Base-by-base conservation (phyloP, 148 eudicot genomes). In the Cornus suecica region DNA sequence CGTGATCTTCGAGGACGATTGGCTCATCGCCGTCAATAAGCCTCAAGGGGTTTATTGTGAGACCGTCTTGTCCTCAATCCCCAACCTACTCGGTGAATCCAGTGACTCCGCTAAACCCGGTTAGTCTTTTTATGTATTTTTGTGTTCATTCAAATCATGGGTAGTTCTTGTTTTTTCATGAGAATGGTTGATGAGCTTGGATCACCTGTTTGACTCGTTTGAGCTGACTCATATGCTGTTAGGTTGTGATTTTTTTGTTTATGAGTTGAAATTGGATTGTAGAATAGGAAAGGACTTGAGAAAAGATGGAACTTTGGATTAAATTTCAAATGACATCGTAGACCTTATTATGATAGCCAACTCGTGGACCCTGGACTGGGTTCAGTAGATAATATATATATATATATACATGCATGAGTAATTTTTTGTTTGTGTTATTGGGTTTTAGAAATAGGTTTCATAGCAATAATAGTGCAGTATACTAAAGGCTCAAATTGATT, bases 31-130 rank as follows among this genome's bases (percentile, higher is more conserved):
- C 31, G 90, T 94, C 18, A 88, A 90, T 73, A 94, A 94, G 78
- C 94, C 97, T 27, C 87, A 81, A 73, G 96, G 97, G 2, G 80
- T 94, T 81, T 94, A 94, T 63, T 94, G 98, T 65, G 98, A 94
- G 80, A 80, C 24, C 65, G 87, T 94, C 34, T 71, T 92, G 75
- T 74, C 95, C 76, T 79, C 97, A 34, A 84, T 85, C 6, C 93
- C 87, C 32, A 64, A 14, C 42, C 81, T 92, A 65, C 83, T 87
- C 72, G 76, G 68, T 18, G 72, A 69, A 23, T 81, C 86, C 11
- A 1, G 24, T 42, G 83, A 83, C 74, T 71, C 64, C 31, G 65
- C 27, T 71, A 16, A 30, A 65, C 70, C 65, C 61, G 73, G 87
- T 83, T 26, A 66, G 63, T 56, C 15, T 75, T 18, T 62, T 65